Evolutionary conservation across 805 yeast species (phyloP).

Genomic region (Suhomyces sp.): DNA sequence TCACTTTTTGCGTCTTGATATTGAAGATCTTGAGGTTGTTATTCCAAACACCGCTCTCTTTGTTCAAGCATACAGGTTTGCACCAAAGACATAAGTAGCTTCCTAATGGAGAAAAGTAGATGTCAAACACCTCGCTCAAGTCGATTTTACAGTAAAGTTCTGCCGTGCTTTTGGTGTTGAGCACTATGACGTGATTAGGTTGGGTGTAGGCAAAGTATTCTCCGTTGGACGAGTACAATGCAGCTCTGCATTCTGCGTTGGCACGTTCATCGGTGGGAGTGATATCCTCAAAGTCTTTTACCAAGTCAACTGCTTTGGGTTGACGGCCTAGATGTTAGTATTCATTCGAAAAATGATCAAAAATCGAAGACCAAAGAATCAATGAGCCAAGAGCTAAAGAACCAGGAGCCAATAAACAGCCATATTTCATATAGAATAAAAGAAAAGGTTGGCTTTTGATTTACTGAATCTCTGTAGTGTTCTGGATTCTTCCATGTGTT

Average conservation of each 20-base stretch:
- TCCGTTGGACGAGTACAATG: conserved; percentile 69
- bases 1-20: conserved; percentile 44
- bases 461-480: too few relatives aligned
- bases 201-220: conserved; percentile 68
- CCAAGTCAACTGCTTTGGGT: conserved; percentile 25
- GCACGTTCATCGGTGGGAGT: conserved; percentile 33
- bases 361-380: too few relatives aligned
- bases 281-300: conserved; percentile 34
- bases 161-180: conserved; percentile 54
- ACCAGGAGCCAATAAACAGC: too few relatives aligned
- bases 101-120: conserved; percentile 88
- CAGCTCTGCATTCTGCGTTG: conserved; percentile 53
- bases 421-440: too few relatives aligned
- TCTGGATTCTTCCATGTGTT: too few relatives aligned
- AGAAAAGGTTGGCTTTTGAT: too few relatives aligned
- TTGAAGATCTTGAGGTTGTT: conserved; percentile 80
- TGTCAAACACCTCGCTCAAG: conserved; percentile 68
- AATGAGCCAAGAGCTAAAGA: too few relatives aligned
- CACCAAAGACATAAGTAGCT: conserved; percentile 84
- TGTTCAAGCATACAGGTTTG: conserved; percentile 65
- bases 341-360: neutral
- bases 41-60: conserved; percentile 68
- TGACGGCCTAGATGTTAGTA: conserved; percentile 29
- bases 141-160: conserved; percentile 46
- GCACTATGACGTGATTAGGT: conserved; percentile 55